phyloP scores from a whole-genome alignment of 139 green algal species.

The Chlorella vulgaris region DNA sequence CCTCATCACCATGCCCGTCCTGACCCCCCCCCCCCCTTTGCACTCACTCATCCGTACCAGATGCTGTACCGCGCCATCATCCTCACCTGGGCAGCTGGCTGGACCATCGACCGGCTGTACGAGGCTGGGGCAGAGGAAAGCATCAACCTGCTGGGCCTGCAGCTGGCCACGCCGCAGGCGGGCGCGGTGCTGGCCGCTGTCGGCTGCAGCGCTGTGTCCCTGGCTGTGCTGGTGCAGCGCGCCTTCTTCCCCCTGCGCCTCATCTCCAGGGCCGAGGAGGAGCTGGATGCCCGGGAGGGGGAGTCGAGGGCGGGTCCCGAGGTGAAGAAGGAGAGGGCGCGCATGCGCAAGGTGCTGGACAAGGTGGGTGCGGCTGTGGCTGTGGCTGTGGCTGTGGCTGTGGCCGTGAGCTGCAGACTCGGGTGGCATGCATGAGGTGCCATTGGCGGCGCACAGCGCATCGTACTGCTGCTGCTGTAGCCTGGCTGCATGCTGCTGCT shows the following conservation, averaged over 20 bases:
- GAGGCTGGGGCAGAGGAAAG: slow-evolving; percentile 50
- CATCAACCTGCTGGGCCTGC: slow-evolving; percentile 28
- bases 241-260: slow-evolving; percentile 3
- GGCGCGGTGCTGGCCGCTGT: slow-evolving; percentile 31
- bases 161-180: slow-evolving; percentile 36
- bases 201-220: slow-evolving; percentile 20
- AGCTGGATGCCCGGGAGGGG: slow-evolving; percentile 19
- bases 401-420: too few relatives aligned
- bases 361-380: too few relatives aligned
- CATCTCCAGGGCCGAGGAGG: slow-evolving; percentile 13
- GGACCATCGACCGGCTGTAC: slow-evolving; percentile 56
- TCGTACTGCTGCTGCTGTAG: too few relatives aligned
- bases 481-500: too few relatives aligned
- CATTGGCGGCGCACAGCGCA: too few relatives aligned
- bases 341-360: slow-evolving; percentile 27
- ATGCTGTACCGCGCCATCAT: slow-evolving; percentile 56
- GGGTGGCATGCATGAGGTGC: too few relatives aligned
- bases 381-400: too few relatives aligned
- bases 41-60: not conserved
- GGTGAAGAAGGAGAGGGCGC: slow-evolving; percentile 1
- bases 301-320: not conserved
- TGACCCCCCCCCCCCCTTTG: not conserved
- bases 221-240: slow-evolving; percentile 29
- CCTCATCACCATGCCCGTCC: not conserved
- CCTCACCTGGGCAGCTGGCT: slow-evolving; percentile 52